Percentiles rank a stretch among this genome's conserved stretches.
Conservation (phyloP, 1,139 yeast species). For the Nematodospora anomalae region DNA sequence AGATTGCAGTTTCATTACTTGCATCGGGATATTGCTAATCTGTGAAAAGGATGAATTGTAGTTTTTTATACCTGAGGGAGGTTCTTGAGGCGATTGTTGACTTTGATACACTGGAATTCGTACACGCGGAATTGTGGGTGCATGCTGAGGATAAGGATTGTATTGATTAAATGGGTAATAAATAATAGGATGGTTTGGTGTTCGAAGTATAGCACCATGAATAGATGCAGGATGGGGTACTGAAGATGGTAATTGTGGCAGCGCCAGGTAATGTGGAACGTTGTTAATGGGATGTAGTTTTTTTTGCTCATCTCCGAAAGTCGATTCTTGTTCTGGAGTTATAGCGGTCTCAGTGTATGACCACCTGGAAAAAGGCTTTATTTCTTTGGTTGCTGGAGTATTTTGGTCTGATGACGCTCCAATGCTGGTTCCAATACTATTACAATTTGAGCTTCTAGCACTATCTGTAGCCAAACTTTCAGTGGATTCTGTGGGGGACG, state of each 20-base stretch:
- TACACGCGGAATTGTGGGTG: too few relatives aligned
- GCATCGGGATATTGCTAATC: too few relatives aligned
- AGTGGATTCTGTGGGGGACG: not conserved
- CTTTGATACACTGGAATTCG: not conserved
- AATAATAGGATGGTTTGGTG: not conserved
- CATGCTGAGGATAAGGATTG: slow-evolving; percentile 2
- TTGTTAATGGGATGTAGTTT: slow-evolving; percentile 4
- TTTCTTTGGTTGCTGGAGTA: not conserved
- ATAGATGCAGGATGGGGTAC: slow-evolving; percentile 2
- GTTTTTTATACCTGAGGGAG: too few relatives aligned
- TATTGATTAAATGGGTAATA: not conserved
- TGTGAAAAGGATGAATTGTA: too few relatives aligned
- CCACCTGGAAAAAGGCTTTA: not conserved
- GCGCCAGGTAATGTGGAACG: not conserved
- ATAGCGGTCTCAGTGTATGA: not conserved
- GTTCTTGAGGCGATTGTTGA: not conserved
- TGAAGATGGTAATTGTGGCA: slow-evolving; percentile 6
- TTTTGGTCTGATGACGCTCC: not conserved
- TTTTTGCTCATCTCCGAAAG: not conserved
- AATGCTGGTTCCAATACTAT: not conserved
- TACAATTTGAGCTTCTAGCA: slow-evolving; percentile 3
- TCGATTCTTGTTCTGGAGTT: not conserved
- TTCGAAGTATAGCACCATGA: not conserved
- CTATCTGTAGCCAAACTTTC: not conserved
- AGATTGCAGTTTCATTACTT: not conserved